Evolutionary conservation across 2,329 filamentous ascomycete genomes (phyloP).

Genomic region (Trichophyton simii): DNA sequence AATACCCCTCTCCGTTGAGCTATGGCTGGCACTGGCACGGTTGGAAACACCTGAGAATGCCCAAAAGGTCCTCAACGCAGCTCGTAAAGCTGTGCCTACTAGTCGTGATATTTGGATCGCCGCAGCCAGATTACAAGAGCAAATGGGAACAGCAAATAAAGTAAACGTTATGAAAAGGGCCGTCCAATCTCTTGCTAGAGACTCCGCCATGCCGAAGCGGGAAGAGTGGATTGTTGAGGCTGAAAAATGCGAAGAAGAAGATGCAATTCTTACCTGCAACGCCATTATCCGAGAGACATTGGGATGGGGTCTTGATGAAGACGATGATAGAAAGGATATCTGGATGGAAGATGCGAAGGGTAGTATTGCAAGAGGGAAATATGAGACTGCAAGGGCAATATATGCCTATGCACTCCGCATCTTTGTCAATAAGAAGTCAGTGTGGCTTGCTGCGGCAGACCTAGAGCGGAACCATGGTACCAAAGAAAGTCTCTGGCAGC

Average conservation of each 20-base stretch:
- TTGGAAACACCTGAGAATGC: constrained; percentile 84
- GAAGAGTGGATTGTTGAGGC: constrained; percentile 96
- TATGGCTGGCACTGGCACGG: constrained; percentile 88
- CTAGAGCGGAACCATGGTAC: constrained; percentile 81
- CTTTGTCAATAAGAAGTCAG: constrained; percentile 73
- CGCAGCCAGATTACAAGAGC: constrained; percentile 74
- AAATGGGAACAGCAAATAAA: constrained; percentile 70
- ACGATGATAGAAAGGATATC: constrained; percentile 88
- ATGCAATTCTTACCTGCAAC: constrained; percentile 71
- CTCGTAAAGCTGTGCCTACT: constrained; percentile 82
- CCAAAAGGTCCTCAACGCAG: constrained; percentile 87
- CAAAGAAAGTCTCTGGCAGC: constrained; percentile 67
- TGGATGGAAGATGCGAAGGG: constrained; percentile 89
- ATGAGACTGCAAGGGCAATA: constrained; percentile 84
- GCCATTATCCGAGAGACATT: constrained; percentile 87
- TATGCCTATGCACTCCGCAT: constrained; percentile 82
- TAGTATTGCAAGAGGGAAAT: constrained; percentile 68
- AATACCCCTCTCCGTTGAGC: constrained; percentile 81
- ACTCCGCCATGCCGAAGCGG: constrained; percentile 90
- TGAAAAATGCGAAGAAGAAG: constrained; percentile 87
- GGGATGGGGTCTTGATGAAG: constrained; percentile 85
- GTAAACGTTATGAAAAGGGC: constrained; percentile 92
- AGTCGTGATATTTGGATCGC: constrained; percentile 97
- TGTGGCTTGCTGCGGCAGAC: constrained; percentile 85
- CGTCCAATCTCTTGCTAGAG: constrained; percentile 73